Evolutionary conservation across 139 green algal species (phyloP), one percentile per base, ranked within the genome.

Genomic region (Chlorella sp.): DNA sequence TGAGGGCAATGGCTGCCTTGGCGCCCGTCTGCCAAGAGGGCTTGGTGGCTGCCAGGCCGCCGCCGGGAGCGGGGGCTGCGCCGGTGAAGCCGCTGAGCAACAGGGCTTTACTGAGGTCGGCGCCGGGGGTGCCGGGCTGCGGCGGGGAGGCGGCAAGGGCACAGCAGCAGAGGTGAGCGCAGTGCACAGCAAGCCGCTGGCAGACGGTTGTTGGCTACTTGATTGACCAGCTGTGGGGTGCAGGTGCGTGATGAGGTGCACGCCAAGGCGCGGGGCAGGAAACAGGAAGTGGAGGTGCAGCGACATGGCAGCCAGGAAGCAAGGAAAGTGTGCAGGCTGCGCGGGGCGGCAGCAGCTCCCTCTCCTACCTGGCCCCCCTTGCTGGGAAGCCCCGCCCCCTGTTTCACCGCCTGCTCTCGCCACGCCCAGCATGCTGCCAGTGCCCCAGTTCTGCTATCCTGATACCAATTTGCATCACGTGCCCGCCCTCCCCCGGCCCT

Each of bases 21-120:
- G 91, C 93, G 14, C 95, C 96, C 2, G 92, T 88, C 85, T 95
- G 91, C 92, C 93, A 98, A 0, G 68, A 11, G 0, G 96, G 96
- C 90, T 95, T 95, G 57, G 84, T 83, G 12, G 91, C 95, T 0
- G 15, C 26, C 0, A 96, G 34, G 85, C 61, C 71, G 90, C 85
- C 81, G 79, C 79, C 42, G n/a, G 76, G 81, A 1, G 69, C 42
- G 32, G 57, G 57, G 32, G 64, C 36, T 0, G 75, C 85, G 30
- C 93, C 90, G 3, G 89, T 80, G 39, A 96, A 94, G 19, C 95
- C 95, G 84, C 89, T 93, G 21, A 97, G 91, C 37, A 97, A 81
- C 69, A 97, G 87, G 53, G 91, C 71, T 79, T 93, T 94, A n/a
- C 77, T 64, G 40, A 96, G 82, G 0, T 40, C 30, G 1, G 71